Percentiles rank a stretch among this genome's conserved stretches.
Conservation (phyloP, 2,329 filamentous ascomycete species). For the Colletotrichum chlorophyti region DNA sequence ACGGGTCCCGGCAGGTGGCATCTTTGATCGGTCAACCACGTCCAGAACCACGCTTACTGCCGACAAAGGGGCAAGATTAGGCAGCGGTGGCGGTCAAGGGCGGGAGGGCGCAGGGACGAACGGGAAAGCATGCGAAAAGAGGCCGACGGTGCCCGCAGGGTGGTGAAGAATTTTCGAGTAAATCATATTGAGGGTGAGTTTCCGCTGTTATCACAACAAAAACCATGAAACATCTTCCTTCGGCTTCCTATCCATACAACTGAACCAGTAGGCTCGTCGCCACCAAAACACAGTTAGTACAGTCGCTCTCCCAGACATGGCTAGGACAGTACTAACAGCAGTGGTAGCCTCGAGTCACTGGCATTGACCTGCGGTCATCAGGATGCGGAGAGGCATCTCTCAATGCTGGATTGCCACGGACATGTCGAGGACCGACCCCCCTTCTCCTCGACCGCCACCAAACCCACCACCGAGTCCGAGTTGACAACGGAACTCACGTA, state of each 20-base stretch:
- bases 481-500: not conserved
- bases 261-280: no score
- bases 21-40: slow-evolving; percentile 8
- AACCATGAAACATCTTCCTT: no score
- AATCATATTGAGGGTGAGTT: no score
- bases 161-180: not conserved
- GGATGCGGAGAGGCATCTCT: not conserved
- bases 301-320: no score
- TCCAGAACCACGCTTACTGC: no score
- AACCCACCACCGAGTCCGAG: slow-evolving; percentile 45
- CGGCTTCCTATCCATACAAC: no score
- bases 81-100: slow-evolving; percentile 24
- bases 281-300: no score
- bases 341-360: not conserved
- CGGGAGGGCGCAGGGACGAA: slow-evolving; percentile 15
- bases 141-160: slow-evolving; percentile 7
- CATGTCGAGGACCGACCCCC: slow-evolving; percentile 44
- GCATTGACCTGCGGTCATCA: no score
- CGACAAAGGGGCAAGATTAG: slow-evolving; percentile 18
- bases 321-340: not conserved
- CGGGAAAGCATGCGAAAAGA: slow-evolving; percentile 1
- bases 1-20: slow-evolving; percentile 14
- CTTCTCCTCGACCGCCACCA: slow-evolving; percentile 42
- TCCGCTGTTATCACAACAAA: no score
- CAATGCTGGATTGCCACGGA: slow-evolving; percentile 21